Evolutionary conservation across 805 yeast genomes (phyloP).

Genomic region (Cyberlindnera galapagoensis): DNA sequence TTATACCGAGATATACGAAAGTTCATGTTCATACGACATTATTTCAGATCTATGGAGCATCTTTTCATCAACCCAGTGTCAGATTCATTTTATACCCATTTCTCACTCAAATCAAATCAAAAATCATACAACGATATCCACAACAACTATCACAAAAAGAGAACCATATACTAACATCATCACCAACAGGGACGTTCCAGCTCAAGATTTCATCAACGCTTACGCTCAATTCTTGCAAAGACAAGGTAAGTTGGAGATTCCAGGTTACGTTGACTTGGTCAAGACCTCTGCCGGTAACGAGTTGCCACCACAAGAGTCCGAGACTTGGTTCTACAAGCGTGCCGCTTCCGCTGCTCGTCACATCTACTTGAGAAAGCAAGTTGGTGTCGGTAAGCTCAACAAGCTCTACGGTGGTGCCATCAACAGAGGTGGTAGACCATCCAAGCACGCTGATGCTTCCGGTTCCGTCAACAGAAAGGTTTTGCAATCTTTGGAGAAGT

Average conservation of each 20-base stretch:
- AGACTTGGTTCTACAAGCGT: slow-evolving; percentile 99
- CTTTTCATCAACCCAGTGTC: too few relatives aligned
- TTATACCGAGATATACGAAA: slow-evolving; percentile 1
- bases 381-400: slow-evolving; percentile 99
- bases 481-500: slow-evolving; percentile 96
- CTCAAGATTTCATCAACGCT: slow-evolving; percentile 99
- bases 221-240: slow-evolving; percentile 99
- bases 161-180: slow-evolving; percentile 13
- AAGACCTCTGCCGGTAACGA: slow-evolving; percentile 99
- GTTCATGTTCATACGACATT: too few relatives aligned
- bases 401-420: slow-evolving; percentile 98
- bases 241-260: slow-evolving; percentile 99
- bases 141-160: slow-evolving; percentile 10
- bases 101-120: too few relatives aligned
- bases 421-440: slow-evolving; percentile 99
- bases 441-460: slow-evolving; percentile 97
- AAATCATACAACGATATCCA: too few relatives aligned
- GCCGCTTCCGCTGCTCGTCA: slow-evolving; percentile 99
- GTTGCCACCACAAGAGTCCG: slow-evolving; percentile 99
- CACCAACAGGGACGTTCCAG: slow-evolving; percentile 95
- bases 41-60: too few relatives aligned
- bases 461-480: slow-evolving; percentile 99
- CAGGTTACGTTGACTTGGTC: slow-evolving; percentile 99
- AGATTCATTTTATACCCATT: too few relatives aligned
- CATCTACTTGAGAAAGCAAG: slow-evolving; percentile 98